Base-by-base conservation (phyloP, 2,329 filamentous ascomycete genomes). In the Colletotrichum endophyticum region DNA sequence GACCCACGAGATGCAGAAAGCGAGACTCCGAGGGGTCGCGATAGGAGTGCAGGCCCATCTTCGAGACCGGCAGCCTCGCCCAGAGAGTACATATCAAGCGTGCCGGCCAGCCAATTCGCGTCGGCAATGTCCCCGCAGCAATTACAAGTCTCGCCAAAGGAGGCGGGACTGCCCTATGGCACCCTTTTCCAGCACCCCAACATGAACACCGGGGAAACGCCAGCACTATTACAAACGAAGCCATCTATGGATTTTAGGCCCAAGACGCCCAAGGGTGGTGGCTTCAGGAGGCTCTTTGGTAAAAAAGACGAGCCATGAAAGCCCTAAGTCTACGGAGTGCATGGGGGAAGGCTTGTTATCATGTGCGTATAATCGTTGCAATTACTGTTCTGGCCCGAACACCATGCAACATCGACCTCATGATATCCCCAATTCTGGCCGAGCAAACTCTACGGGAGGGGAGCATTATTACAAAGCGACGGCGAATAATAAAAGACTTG, bases 261-360 rank as follows among this genome's bases (percentile, higher is more conserved):
- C 68, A 85, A 83, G 73, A 81, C 83, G 56, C 83, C 85, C 4
- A 84, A 81, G 72, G 84, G 83, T 22, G 82, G 83, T 8, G 84
- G 85, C 22, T 78, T 88, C 36, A 84, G 83, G 78, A 83, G 82
- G 49, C 80, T 88, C 9, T 88, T 88, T 78, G 81, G 83, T n/a
- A 84, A 81, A 79, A 84, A 80, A 25, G 66, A 77, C 22, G 75
- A 72, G n/a, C 72, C 53, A 72, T 77, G 62, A 75, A 32, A 30
- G 32, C 12, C 32, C 27, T 4, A 39, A 30, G 44, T 19, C n/a
- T 16, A 16, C 19, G 25, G 53, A n/a, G n/a, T 32, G 16, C 30
- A 28, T 32, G 13, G 12, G n/a, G n/a, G 8, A 44, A 70, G 36
- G 22, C 22, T 39, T 22, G 27, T 19, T 11, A 22, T 49, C 16